Conservation (phyloP, 2,329 filamentous ascomycete genomes). For the Clonostachys chloroleuca region DNA sequence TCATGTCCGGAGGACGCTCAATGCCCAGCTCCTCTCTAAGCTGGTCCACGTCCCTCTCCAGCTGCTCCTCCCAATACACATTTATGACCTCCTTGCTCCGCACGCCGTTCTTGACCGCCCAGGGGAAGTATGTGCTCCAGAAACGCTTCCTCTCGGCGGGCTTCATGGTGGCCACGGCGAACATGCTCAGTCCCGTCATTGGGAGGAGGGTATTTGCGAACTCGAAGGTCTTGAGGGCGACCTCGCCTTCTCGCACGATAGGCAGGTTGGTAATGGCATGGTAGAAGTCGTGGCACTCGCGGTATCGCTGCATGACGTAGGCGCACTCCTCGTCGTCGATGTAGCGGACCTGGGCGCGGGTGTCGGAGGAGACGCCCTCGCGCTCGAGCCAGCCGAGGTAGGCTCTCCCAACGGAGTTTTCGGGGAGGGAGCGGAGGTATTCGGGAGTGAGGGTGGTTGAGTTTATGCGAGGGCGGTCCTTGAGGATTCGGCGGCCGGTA, state of each 20-base stretch:
- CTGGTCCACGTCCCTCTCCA: slow-evolving; percentile 77
- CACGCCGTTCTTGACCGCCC: slow-evolving; percentile 83
- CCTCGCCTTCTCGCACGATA: slow-evolving; percentile 88
- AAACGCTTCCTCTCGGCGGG: slow-evolving; percentile 74
- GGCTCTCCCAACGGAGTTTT: slow-evolving; percentile 71
- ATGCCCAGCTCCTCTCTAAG: slow-evolving; percentile 74
- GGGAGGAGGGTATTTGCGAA: slow-evolving; percentile 91
- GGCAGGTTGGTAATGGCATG: slow-evolving; percentile 91
- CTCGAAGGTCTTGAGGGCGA: slow-evolving; percentile 97
- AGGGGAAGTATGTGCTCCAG: slow-evolving; percentile 74
- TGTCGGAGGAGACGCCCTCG: slow-evolving; percentile 91
- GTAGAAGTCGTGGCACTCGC: slow-evolving; percentile 97
- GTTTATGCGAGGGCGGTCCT: slow-evolving; percentile 82
- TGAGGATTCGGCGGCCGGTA: slow-evolving; percentile 86
- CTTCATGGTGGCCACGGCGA: slow-evolving; percentile 84
- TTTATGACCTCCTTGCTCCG: slow-evolving; percentile 80
- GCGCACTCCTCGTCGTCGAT: slow-evolving; percentile 95
- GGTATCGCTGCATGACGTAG: slow-evolving; percentile 97
- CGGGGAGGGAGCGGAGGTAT: slow-evolving; percentile 66
- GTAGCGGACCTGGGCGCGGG: slow-evolving; percentile 75
- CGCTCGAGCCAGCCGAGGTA: slow-evolving; percentile 92
- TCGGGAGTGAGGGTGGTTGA: slow-evolving; percentile 65
- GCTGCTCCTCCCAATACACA: slow-evolving; percentile 94
- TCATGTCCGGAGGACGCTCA: slow-evolving; percentile 82
- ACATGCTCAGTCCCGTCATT: slow-evolving; percentile 86